Base-by-base conservation (phyloP, 148 eudicot genomes). In the Spergularia marina region DNA sequence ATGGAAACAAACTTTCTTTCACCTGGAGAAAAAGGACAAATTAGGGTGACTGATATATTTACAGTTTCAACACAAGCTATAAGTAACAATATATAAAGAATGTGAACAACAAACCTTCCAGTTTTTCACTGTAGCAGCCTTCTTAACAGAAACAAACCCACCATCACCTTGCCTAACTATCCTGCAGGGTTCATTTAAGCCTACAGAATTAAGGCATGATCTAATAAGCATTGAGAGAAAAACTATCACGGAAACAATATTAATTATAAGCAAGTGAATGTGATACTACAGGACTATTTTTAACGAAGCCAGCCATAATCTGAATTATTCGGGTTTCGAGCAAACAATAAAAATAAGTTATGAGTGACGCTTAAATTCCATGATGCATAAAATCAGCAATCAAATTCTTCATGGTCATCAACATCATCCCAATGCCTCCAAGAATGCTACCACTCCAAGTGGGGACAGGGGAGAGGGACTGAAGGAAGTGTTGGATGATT, bases 161-260 rank as follows among this genome's bases (percentile, higher is more conserved):
- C 92, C 94, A 80, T 96, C 99, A 62, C 84, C 91, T 81, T 90
- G 93, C 79, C 79, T 89, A 53, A 91, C 98, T 80, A 96, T 84
- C 85, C 99, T 96, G 94, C 85, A 89, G 51, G 75, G 80, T 52
- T 55, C 34, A 67, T n/a, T 60, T 16, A 57, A 41, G 12, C 59
- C 56, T 40, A 72, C 70, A 66, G 57, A 63, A 66, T 55, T 65
- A 72, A 18, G n/a, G 72, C 53, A 44, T 56, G 65, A 34, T 56
- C 47, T 10, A 3, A 66, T 20, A 44, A 64, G 76, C 56, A 3
- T 63, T 9, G 34, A 63, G 40, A 40, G 64, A 10, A 69, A 17
- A 11, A 65, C 41, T 52, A 65, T 65, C 40, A 65, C 21, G 15
- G 17, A 65, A 17, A 39, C 47, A 15, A 15, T 4, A 44, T 39